phyloP scores from a whole-genome alignment of 495 filamentous ascomycete species.

The Tetracladium marchalianum region DNA sequence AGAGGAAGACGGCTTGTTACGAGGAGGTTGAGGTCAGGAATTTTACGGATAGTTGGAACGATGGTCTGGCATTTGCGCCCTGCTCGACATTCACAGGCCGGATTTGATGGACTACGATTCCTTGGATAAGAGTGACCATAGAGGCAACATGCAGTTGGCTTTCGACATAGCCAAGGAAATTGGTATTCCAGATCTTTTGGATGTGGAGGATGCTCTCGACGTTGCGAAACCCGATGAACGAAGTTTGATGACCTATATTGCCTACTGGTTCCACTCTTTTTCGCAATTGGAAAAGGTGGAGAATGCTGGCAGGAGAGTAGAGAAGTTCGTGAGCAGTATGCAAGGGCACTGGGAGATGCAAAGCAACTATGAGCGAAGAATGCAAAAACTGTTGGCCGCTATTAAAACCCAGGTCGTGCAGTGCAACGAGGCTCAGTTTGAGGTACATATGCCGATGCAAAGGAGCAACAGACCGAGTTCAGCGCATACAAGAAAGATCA shows the following conservation, averaged over 20 bases:
- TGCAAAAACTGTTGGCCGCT: slow-evolving; percentile 64
- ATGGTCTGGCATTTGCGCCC: slow-evolving; percentile 94
- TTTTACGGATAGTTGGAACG: slow-evolving; percentile 93
- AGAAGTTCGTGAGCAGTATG: slow-evolving; percentile 99
- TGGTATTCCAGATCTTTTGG: slow-evolving; percentile 88
- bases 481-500: slow-evolving; percentile 74
- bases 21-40: slow-evolving; percentile 90
- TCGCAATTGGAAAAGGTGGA: slow-evolving; percentile 97
- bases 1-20: slow-evolving; percentile 96
- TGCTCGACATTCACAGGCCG: slow-evolving; percentile 93
- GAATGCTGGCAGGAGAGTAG: slow-evolving; percentile 89
- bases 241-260: slow-evolving; percentile 97
- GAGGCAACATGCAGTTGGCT: slow-evolving; percentile 93
- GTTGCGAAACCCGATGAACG: slow-evolving; percentile 92
- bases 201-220: slow-evolving; percentile 97
- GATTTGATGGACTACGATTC: slow-evolving; percentile 95
- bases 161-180: slow-evolving; percentile 98
- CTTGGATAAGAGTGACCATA: slow-evolving; percentile 88
- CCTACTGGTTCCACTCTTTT: slow-evolving; percentile 99
- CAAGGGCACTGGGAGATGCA: slow-evolving; percentile 99
- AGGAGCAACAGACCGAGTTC: slow-evolving; percentile 74
- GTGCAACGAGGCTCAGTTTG: slow-evolving; percentile 74
- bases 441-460: slow-evolving; percentile 88
- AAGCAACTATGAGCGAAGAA: slow-evolving; percentile 81
- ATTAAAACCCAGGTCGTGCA: slow-evolving; percentile 60